Conservation (phyloP, 768 basidiomycete species). For the Lyophyllum semitale region DNA sequence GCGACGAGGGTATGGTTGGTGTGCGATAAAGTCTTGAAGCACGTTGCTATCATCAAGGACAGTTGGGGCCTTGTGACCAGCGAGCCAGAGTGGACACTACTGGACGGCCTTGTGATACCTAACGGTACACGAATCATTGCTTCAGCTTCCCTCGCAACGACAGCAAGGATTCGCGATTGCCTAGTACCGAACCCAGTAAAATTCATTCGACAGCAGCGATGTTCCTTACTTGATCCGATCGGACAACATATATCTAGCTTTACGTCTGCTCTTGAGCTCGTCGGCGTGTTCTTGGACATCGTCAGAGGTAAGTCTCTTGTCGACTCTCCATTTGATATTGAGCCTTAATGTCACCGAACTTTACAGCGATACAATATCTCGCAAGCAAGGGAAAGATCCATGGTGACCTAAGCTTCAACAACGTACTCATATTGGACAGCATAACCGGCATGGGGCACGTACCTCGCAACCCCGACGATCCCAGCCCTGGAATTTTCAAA, state of each 20-base stretch:
- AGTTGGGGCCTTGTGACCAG: neutral
- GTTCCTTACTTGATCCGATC: neutral
- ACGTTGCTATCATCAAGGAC: neutral
- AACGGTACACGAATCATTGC: neutral
- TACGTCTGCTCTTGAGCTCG: neutral
- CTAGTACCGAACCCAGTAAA: no score
- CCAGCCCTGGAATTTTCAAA: no score
- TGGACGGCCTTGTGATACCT: neutral
- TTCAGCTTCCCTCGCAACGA: no score
- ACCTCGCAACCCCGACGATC: no score
- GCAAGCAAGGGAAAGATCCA: neutral
- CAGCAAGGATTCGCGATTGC: no score
- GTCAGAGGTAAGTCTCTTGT: neutral
- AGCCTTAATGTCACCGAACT: neutral
- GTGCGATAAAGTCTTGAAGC: neutral
- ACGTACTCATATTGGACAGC: neutral
- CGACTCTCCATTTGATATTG: neutral
- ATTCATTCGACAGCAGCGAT: neutral
- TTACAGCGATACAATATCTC: conserved; percentile 3
- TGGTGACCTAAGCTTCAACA: conserved; percentile 2
- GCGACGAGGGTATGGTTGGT: conserved; percentile 3
- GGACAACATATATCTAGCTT: neutral
- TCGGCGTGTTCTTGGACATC: neutral
- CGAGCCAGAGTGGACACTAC: neutral
- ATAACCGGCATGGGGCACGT: no score